Evolutionary conservation across 176 grass and related monocot species (phyloP).

Genomic region (Phyllostachys edulis): DNA sequence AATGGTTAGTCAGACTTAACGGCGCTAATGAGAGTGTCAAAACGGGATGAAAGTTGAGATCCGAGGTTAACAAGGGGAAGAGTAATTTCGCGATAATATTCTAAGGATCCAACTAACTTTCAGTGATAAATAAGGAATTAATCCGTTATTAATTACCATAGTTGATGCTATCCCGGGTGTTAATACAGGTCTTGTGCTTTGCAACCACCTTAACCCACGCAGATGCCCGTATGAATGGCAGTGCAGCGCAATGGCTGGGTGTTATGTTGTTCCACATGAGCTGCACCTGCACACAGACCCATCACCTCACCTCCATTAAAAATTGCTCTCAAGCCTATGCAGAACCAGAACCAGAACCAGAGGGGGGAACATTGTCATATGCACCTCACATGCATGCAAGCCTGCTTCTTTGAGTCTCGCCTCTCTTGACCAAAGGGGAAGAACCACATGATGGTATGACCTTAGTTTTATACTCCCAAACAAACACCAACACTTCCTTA

Average conservation of each 20-base stretch:
- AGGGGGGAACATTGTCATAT: constrained; percentile 22
- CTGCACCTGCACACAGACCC: neutral
- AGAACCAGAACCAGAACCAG: too few species aligned
- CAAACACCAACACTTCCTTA: neutral
- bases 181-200: neutral
- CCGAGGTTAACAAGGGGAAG: too few species aligned
- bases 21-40: too few species aligned
- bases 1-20: too few species aligned
- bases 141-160: neutral
- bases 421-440: neutral
- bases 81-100: too few species aligned
- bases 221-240: neutral
- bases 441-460: neutral
- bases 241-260: neutral
- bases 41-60: too few species aligned
- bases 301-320: constrained; percentile 4
- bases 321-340: neutral
- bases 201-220: neutral
- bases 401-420: neutral
- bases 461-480: neutral
- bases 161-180: neutral
- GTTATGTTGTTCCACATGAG: neutral
- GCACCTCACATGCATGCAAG: constrained; percentile 35
- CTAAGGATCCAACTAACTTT: too few species aligned
- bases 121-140: too few species aligned